Conservation (phyloP, 2,329 filamentous ascomycete genomes). For the Fusarium caatingaense region DNA sequence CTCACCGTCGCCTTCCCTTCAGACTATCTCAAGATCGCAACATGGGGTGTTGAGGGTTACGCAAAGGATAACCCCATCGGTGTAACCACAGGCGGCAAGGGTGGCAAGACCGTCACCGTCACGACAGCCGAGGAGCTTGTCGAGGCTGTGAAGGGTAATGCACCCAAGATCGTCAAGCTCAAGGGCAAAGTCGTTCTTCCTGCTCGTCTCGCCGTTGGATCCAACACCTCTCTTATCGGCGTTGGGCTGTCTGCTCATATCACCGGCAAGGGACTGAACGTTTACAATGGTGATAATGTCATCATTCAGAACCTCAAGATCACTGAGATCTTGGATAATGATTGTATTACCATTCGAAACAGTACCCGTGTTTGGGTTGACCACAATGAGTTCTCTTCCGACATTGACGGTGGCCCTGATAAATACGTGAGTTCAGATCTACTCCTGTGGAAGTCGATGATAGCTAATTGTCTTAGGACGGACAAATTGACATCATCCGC, state of each 20-base stretch:
- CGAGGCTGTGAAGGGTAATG: conserved; percentile 57
- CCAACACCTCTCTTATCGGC: conserved; percentile 58
- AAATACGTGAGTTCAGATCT: conserved; percentile 43
- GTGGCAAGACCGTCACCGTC: conserved; percentile 61
- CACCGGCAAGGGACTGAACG: conserved; percentile 51
- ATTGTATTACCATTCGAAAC: conserved; percentile 58
- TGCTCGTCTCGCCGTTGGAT: conserved; percentile 56
- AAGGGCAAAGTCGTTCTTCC: conserved; percentile 49
- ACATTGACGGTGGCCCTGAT: conserved; percentile 54
- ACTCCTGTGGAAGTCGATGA: fast-evolving
- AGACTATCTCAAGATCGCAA: conserved; percentile 36
- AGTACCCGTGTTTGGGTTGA: conserved; percentile 60
- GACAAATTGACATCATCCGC: conserved; percentile 59
- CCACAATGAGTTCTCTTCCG: conserved; percentile 60
- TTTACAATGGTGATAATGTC: conserved; percentile 53
- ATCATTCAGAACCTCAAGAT: conserved; percentile 55
- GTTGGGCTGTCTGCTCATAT: conserved; percentile 51
- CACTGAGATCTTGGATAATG: conserved; percentile 53
- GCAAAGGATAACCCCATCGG: conserved; percentile 53
- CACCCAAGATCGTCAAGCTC: conserved; percentile 57
- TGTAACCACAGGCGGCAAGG: conserved; percentile 54
- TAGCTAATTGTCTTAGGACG: conserved; percentile 49
- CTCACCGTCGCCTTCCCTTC: conserved; percentile 29
- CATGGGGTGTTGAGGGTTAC: conserved; percentile 44
- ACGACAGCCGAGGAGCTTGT: conserved; percentile 57